Evolutionary conservation across 2,329 filamentous ascomycete species (phyloP), one percentile per base, ranked within the genome.

Genomic region (Chaetomiaceae sp.): DNA sequence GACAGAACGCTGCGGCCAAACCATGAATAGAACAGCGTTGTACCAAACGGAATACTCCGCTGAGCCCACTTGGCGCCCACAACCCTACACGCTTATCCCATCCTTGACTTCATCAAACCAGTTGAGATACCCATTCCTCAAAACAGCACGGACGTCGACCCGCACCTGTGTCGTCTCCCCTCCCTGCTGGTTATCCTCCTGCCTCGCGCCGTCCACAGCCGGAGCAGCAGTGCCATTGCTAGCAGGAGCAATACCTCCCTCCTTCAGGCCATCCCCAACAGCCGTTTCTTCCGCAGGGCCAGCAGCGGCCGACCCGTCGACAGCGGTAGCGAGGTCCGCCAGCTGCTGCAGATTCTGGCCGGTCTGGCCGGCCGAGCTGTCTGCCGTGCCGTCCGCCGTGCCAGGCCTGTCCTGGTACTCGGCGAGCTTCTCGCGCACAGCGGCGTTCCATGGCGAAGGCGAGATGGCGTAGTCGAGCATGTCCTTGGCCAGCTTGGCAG

Each of bases 361-460:
- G 49, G 70, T 31, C 8, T 31, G 27, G 27, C 27, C 27, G 27
- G 27, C 4, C 27, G 27, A 31, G 27, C 27, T 12, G 27, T 31
- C 31, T 9, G 25, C 46, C 15, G 39, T 17, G n/a, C 14, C 27
- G 27, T 31, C 31, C 14, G 25, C 46, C 15, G 39, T 17, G n/a
- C 14, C 20, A n/a, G 27, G 27, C 23, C 50, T 33, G 15, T 17
- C 23, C 25, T 31, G 40, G 68, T 61, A 64, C 72, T 59, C 74
- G 54, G 74, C 65, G 17, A 87, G 77, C 56, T 76, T 69, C 39
- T 79, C 74, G 53, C 77, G 71, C 17, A 84, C 74, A 19, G 75
- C 74, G 6, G 71, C 71, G 57, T 86, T 82, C 82, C 83, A 87
- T 3, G 76, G 76, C 53, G 68, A 72, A 36, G 66, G 76, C 59